Conservation (phyloP, 768 basidiomycete species). For the Mycena albidolilacea region DNA sequence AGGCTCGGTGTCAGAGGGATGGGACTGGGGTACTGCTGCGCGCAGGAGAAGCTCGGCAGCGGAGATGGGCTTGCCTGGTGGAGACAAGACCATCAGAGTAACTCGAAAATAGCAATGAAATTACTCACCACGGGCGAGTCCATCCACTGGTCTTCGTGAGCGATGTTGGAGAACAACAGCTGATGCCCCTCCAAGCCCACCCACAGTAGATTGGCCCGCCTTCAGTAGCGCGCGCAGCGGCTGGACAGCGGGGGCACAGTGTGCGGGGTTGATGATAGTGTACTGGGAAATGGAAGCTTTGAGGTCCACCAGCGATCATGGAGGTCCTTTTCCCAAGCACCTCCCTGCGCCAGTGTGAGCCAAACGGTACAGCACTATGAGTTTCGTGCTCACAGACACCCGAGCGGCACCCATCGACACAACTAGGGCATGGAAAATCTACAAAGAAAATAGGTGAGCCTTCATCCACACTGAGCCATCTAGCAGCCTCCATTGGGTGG, state of each 20-base stretch:
- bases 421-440: too few relatives aligned
- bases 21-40: constrained; percentile 53
- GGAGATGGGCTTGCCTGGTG: constrained; percentile 25
- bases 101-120: background rate
- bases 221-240: too few relatives aligned
- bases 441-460: too few relatives aligned
- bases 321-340: too few relatives aligned
- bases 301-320: too few relatives aligned
- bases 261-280: constrained; percentile 40
- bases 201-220: constrained; percentile 7
- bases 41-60: constrained; percentile 29
- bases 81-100: background rate
- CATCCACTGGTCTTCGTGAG: constrained; percentile 36
- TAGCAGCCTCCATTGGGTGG: too few relatives aligned
- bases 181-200: constrained; percentile 27
- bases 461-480: too few relatives aligned
- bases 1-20: constrained; percentile 72
- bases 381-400: too few relatives aligned
- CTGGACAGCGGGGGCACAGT: background rate
- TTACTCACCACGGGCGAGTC: constrained; percentile 35
- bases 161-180: constrained; percentile 35
- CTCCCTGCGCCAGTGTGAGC: too few relatives aligned
- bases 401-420: too few relatives aligned
- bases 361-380: too few relatives aligned
- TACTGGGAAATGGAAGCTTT: constrained; percentile 31